These are phyloP conservation scores for Oemleria cerasiformis DNA, from an alignment of 306 rosid genomes.

Conservation along the genomic window DNA sequence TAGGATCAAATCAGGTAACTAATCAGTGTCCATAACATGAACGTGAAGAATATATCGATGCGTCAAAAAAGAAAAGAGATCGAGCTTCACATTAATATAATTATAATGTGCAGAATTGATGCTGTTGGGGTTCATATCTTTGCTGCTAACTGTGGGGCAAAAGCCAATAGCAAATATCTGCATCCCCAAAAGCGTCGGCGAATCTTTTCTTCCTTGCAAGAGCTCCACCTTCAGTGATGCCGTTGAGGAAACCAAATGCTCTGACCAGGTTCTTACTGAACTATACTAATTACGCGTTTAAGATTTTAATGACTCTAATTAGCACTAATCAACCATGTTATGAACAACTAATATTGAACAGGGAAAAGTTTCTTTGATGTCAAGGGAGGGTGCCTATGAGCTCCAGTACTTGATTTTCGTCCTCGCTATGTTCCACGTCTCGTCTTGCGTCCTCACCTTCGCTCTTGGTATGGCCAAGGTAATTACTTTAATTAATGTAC, in stretches of 20 bases:
- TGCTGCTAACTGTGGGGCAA: conserved; percentile 41
- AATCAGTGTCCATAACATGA: neutral
- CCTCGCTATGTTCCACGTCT: conserved; percentile 44
- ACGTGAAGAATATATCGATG: too few relatives aligned
- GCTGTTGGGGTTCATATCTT: conserved; percentile 50
- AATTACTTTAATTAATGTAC: neutral
- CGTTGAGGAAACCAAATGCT: conserved; percentile 43
- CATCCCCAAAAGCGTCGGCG: conserved; percentile 36
- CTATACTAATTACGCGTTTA: neutral
- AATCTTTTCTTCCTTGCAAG: conserved; percentile 46
- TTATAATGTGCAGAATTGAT: conserved; percentile 36
- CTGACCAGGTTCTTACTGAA: conserved; percentile 23
- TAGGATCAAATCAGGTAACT: conserved; percentile 46
- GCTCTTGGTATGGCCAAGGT: conserved; percentile 66
- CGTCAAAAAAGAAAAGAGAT: too few relatives aligned
- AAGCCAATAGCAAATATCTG: conserved; percentile 47
- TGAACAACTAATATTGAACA: conserved; percentile 1
- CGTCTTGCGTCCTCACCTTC: conserved; percentile 45
- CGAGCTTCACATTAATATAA: too few relatives aligned
- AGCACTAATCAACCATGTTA: neutral
- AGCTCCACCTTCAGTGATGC: neutral
- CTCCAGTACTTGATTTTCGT: conserved; percentile 43
- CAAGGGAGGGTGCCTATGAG: conserved; percentile 37
- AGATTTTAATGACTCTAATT: neutral
- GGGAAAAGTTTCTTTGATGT: conserved; percentile 45